Evolutionary conservation across 192 early-diverging fungal species (phyloP).

Genomic region (Backusella liffmaniae): DNA sequence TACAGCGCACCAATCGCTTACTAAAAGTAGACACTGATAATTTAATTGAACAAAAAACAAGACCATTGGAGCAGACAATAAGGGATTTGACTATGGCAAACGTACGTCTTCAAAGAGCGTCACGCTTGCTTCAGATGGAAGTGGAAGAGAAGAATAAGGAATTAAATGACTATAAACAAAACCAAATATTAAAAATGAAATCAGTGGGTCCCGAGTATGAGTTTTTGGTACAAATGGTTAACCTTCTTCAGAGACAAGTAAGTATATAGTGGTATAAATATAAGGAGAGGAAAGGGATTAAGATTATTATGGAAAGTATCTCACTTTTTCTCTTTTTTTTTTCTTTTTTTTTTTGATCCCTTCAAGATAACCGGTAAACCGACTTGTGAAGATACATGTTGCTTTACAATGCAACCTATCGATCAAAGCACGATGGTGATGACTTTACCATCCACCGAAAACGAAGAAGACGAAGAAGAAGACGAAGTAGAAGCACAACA

Average conservation of each 20-base stretch:
- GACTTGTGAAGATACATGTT: constrained; percentile 37
- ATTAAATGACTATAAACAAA: constrained; percentile 18
- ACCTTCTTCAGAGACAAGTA: constrained; percentile 42
- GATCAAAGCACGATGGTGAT: constrained; percentile 36
- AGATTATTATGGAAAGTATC: constrained; percentile 1
- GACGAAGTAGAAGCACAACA: constrained; percentile 36
- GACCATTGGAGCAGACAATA: constrained; percentile 31
- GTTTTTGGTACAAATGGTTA: constrained; percentile 43
- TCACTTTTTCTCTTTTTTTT: not conserved
- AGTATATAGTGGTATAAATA: not conserved
- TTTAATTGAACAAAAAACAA: constrained; percentile 39
- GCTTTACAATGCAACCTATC: constrained; percentile 33
- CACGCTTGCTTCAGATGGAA: constrained; percentile 32
- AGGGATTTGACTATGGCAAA: constrained; percentile 29
- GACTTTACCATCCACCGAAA: constrained; percentile 33
- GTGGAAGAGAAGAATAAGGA: constrained; percentile 33
- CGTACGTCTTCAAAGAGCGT: constrained; percentile 34
- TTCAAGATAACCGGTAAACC: constrained; percentile 33
- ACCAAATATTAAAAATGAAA: constrained; percentile 33
- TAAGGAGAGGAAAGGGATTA: not conserved
- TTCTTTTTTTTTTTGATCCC: not conserved
- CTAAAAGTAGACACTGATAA: constrained; percentile 44
- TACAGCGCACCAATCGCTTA: constrained; percentile 38
- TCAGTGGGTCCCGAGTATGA: constrained; percentile 41
- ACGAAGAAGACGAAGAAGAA: constrained; percentile 23